phyloP scores from a whole-genome alignment of 768 basidiomycete genomes.

The Suillus sp. region DNA sequence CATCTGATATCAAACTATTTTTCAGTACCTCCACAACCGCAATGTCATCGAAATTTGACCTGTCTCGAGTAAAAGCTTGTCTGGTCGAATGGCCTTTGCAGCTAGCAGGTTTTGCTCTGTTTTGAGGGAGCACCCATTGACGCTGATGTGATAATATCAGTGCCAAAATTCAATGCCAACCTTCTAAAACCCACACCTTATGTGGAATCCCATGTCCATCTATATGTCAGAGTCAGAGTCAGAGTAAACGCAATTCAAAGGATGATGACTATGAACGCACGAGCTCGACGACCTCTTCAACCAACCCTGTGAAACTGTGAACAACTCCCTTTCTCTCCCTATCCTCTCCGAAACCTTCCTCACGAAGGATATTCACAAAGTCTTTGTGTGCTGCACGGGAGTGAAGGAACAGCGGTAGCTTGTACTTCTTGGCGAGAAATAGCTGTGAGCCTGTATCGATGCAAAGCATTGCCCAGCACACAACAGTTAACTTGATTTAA shows the following conservation, averaged over 20 bases:
- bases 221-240: conserved; percentile 30
- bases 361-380: conserved; percentile 62
- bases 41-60: conserved; percentile 42
- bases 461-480: not conserved
- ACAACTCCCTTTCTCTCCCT: conserved; percentile 75
- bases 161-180: not conserved
- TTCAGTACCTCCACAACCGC: not conserved
- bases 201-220: conserved; percentile 74
- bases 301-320: conserved; percentile 77
- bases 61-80: conserved; percentile 72
- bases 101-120: conserved; percentile 63
- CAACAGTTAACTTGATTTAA: not conserved
- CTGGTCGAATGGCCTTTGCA: conserved; percentile 56
- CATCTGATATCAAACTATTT: conserved; percentile 43
- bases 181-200: conserved; percentile 42
- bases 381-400: conserved; percentile 76
- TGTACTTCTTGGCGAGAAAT: conserved; percentile 64
- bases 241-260: not conserved
- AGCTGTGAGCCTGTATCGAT: conserved; percentile 52
- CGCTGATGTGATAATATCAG: conserved; percentile 32
- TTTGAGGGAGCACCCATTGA: conserved; percentile 81
- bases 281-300: conserved; percentile 62
- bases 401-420: conserved; percentile 80
- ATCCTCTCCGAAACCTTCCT: conserved; percentile 62
- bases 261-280: conserved; percentile 39